Conservation (phyloP, 352 stramenopile species). For the Phytopythium ostracodes region DNA sequence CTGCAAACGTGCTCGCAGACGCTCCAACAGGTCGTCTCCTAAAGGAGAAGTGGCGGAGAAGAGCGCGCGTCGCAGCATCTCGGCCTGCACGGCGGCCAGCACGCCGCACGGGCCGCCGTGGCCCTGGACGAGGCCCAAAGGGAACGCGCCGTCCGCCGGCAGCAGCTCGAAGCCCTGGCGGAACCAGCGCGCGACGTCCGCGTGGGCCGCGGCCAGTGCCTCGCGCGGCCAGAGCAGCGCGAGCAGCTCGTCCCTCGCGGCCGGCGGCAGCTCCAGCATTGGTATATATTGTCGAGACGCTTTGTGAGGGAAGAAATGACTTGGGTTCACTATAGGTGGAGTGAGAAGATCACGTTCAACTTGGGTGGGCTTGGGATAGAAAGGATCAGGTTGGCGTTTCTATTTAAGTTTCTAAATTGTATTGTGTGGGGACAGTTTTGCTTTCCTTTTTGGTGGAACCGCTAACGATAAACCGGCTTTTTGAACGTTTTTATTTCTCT, state of each 20-base stretch:
- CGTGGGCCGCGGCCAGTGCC: neutral
- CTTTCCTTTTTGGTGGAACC: too few relatives aligned
- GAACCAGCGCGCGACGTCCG: constrained; percentile 45
- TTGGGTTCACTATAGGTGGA: neutral
- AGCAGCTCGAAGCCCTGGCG: constrained; percentile 57
- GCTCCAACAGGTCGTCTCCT: neutral
- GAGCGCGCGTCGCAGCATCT: constrained; percentile 48
- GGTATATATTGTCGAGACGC: neutral
- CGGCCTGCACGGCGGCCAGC: constrained; percentile 71
- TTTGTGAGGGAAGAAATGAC: neutral
- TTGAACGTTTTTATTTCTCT: too few relatives aligned
- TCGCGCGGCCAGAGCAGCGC: constrained; percentile 7
- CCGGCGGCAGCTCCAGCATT: constrained; percentile 1
- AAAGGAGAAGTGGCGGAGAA: constrained; percentile 27
- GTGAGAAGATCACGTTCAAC: neutral
- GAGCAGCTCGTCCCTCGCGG: neutral
- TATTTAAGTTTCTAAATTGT: neutral
- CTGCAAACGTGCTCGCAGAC: neutral
- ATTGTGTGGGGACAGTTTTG: too few relatives aligned
- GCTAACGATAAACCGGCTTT: too few relatives aligned
- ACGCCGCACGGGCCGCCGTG: constrained; percentile 82
- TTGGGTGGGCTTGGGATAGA: neutral
- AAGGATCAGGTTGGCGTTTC: too few relatives aligned
- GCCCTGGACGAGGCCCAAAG: constrained; percentile 64
- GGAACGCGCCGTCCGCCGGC: constrained; percentile 22